phyloP scores from a whole-genome alignment of 2,329 filamentous ascomycete species.

The Ascochyta lentis region DNA sequence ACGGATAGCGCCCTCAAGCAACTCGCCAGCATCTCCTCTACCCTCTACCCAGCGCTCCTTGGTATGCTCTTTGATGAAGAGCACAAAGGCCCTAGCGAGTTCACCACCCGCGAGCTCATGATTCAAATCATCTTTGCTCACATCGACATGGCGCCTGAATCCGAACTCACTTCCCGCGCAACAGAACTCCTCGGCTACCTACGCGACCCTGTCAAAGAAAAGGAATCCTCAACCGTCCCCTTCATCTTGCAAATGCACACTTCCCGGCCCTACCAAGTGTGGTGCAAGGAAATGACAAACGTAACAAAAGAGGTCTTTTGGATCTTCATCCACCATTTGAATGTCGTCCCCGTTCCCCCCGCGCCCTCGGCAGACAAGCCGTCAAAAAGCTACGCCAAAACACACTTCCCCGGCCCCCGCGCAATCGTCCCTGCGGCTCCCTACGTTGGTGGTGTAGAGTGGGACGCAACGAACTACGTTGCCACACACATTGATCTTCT shows the following conservation, averaged over 20 bases:
- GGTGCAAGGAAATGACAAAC: conserved; percentile 89
- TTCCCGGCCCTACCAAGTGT: conserved; percentile 86
- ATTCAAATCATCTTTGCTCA: conserved; percentile 89
- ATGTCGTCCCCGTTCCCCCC: conserved; percentile 74
- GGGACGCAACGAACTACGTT: conserved; percentile 97
- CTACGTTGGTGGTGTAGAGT: conserved; percentile 96
- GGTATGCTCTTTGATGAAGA: conserved; percentile 96
- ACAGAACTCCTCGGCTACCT: conserved; percentile 79
- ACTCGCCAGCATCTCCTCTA: conserved; percentile 77
- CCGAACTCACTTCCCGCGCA: conserved; percentile 72
- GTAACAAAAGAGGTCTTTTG: conserved; percentile 99
- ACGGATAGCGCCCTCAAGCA: conserved; percentile 85
- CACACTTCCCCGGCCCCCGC: conserved; percentile 82
- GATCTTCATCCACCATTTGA: conserved; percentile 96
- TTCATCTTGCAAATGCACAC: conserved; percentile 92
- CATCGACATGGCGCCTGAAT: conserved; percentile 66
- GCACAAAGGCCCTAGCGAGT: conserved; percentile 96
- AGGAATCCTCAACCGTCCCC: conserved; percentile 76
- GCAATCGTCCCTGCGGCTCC: conserved; percentile 92
- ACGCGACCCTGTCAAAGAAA: conserved; percentile 74
- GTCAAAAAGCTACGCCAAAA: conserved; percentile 58
- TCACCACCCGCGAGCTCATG: conserved; percentile 89
- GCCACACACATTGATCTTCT: conserved; percentile 90
- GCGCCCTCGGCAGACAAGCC: conserved; percentile 21
- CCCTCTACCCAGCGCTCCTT: conserved; percentile 84